These are phyloP conservation scores for Protoeuglena noctilucae DNA, from an alignment of 139 green algal genomes.

Conservation along the genomic window DNA sequence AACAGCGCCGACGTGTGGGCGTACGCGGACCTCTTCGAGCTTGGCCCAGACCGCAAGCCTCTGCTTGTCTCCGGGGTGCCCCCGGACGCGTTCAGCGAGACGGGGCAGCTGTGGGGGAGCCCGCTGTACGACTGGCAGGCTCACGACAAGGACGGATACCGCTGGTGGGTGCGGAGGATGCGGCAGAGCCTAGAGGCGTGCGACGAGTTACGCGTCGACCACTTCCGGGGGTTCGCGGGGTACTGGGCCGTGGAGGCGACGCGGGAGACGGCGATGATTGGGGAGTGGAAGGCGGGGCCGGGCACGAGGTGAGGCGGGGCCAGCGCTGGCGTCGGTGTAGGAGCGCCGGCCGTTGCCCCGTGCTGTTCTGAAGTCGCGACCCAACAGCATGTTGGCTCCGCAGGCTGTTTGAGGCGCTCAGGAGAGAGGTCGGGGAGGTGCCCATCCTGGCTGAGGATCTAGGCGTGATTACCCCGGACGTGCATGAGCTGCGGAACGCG, in stretches of 20 bases:
- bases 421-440: constrained; percentile 32
- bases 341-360: too few relatives aligned
- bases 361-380: too few relatives aligned
- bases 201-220: constrained; percentile 91
- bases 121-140: constrained; percentile 82
- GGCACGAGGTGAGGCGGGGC: too few relatives aligned
- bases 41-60: constrained; percentile 22
- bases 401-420: constrained; percentile 5
- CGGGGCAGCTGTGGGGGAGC: constrained; percentile 91
- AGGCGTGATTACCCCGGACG: constrained; percentile 90
- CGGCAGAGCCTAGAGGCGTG: constrained; percentile 68
- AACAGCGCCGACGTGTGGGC: constrained; percentile 91
- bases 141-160: constrained; percentile 54
- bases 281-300: constrained; percentile 8
- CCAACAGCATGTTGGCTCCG: too few relatives aligned
- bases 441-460: constrained; percentile 92
- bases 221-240: constrained; percentile 83
- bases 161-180: constrained; percentile 77
- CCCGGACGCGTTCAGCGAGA: constrained; percentile 85
- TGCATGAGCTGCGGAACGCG: constrained; percentile 61
- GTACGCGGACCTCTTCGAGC: constrained; percentile 58
- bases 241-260: constrained; percentile 80
- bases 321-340: too few relatives aligned
- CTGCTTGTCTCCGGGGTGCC: constrained; percentile 61
- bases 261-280: constrained; percentile 50